These are phyloP conservation scores for Pseudogymnoascus sp. DNA, from an alignment of 2,329 filamentous ascomycete genomes.

Conservation along the genomic window DNA sequence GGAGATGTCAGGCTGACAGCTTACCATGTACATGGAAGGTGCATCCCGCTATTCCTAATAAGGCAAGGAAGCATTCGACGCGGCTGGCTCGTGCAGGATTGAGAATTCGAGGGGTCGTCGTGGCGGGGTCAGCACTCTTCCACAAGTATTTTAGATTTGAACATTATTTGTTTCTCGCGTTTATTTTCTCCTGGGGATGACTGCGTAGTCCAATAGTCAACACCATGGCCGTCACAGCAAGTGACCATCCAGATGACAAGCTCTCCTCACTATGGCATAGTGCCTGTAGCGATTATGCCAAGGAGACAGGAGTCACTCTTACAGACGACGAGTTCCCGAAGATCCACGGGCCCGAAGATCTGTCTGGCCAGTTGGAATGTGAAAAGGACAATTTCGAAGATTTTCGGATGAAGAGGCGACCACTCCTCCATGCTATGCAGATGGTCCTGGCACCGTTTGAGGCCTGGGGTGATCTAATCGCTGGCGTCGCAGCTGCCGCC, in stretches of 20 bases:
- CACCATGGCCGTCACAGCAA: neutral
- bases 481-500: neutral
- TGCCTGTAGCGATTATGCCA: slow-evolving; percentile 2
- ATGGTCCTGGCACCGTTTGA: slow-evolving; percentile 3
- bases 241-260: neutral
- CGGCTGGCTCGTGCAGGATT: neutral
- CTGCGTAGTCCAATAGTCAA: neutral
- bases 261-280: neutral
- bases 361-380: neutral
- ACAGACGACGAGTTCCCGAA: neutral
- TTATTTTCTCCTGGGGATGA: neutral
- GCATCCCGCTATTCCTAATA: neutral
- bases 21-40: neutral
- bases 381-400: slow-evolving; percentile 3
- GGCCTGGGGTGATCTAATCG: neutral
- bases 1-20: neutral
- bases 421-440: slow-evolving; percentile 5
- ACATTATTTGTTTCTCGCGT: neutral
- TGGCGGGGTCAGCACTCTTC: neutral
- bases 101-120: neutral
- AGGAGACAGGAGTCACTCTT: neutral
- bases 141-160: neutral
- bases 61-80: neutral
- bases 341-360: neutral
- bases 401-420: neutral